These are phyloP conservation scores for Chimonanthus salicifolius DNA, from an alignment of 164 flowering plant genomes.

Conservation along the genomic window DNA sequence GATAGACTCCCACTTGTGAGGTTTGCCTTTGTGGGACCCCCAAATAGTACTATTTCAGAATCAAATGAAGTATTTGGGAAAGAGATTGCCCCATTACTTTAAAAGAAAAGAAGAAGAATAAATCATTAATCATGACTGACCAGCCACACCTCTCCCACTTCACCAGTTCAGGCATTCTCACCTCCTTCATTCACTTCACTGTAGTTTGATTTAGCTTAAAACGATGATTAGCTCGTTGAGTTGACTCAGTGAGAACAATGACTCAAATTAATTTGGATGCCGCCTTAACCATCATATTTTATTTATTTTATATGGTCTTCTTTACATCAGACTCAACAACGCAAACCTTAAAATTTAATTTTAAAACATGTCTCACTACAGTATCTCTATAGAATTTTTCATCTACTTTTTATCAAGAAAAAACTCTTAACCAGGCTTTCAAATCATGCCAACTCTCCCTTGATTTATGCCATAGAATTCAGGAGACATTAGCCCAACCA, in stretches of 20 bases:
- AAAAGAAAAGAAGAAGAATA: neutral
- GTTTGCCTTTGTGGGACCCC: neutral
- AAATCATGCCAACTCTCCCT: too few species aligned
- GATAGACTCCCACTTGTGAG: neutral
- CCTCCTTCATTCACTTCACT: neutral
- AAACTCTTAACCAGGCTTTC: too few species aligned
- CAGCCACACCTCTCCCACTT: neutral
- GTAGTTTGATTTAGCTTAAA: neutral
- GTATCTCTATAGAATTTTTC: too few species aligned
- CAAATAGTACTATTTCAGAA: neutral
- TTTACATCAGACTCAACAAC: too few species aligned
- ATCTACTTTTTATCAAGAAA: too few species aligned
- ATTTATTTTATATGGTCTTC: too few species aligned
- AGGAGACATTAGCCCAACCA: too few species aligned
- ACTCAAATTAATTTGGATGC: too few species aligned
- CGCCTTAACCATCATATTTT: too few species aligned
- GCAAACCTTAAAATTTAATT: too few species aligned
- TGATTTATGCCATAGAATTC: too few species aligned
- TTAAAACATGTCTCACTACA: too few species aligned
- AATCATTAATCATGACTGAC: slow-evolving; percentile 1
- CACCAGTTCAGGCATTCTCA: neutral
- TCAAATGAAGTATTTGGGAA: neutral
- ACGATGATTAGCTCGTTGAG: neutral
- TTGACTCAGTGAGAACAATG: neutral
- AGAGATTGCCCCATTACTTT: neutral